Conservation (phyloP, 108 stramenopile genomes). For the Heterococcus sp. region DNA sequence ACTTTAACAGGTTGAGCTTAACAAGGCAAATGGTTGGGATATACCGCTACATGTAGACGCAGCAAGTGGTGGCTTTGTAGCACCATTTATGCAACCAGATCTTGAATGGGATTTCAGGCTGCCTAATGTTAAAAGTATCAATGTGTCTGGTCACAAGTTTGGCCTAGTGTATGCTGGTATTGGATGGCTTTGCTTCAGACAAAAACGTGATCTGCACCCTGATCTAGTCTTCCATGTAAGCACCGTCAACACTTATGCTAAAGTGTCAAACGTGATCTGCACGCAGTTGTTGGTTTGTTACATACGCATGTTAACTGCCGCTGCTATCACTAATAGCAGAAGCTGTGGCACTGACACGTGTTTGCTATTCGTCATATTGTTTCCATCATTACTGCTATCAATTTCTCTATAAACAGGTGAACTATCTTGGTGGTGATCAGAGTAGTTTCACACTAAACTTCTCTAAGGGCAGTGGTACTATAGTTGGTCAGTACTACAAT, state of each 20-base stretch:
- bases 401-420: too few relatives aligned
- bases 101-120: slow-evolving; percentile 61
- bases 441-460: slow-evolving; percentile 60
- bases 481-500: slow-evolving; percentile 24
- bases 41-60: neutral
- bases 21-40: neutral
- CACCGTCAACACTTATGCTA: too few relatives aligned
- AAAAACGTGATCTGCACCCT: slow-evolving; percentile 53
- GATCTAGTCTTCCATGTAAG: slow-evolving; percentile 56
- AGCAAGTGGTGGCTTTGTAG: slow-evolving; percentile 55
- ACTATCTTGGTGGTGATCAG: slow-evolving; percentile 48
- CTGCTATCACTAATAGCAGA: too few relatives aligned
- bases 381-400: too few relatives aligned
- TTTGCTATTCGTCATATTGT: too few relatives aligned
- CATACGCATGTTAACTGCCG: too few relatives aligned
- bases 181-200: slow-evolving; percentile 63
- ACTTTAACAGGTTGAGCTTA: neutral
- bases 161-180: slow-evolving; percentile 59
- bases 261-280: too few relatives aligned
- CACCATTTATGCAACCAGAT: slow-evolving; percentile 55
- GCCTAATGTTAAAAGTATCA: slow-evolving; percentile 55
- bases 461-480: slow-evolving; percentile 42
- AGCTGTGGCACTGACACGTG: too few relatives aligned
- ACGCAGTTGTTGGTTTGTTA: too few relatives aligned
- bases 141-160: slow-evolving; percentile 63